These are phyloP conservation scores for Dendryphion nanum DNA, from an alignment of 2,329 filamentous ascomycete species.

Conservation along the genomic window DNA sequence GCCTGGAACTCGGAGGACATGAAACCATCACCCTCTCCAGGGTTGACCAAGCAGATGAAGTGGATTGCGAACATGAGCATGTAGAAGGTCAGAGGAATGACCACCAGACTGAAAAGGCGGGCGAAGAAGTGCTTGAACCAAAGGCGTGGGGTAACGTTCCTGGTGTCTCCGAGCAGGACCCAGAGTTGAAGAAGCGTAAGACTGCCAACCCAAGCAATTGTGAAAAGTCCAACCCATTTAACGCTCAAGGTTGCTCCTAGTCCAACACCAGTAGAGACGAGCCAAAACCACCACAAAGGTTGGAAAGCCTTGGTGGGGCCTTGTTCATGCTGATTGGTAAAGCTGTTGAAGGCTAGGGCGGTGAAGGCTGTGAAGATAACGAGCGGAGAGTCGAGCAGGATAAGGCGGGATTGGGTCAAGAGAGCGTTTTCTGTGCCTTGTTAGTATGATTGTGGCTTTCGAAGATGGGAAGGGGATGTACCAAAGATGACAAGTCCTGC, in stretches of 20 bases:
- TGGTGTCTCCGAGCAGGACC: slow-evolving; percentile 87
- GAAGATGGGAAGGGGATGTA: slow-evolving; percentile 40
- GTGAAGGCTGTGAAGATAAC: slow-evolving; percentile 93
- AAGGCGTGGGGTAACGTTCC: slow-evolving; percentile 77
- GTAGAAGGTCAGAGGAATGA: slow-evolving; percentile 88
- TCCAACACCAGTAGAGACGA: slow-evolving; percentile 79
- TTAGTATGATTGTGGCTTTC: slow-evolving; percentile 17
- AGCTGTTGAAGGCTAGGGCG: slow-evolving; percentile 83
- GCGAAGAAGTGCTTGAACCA: slow-evolving; percentile 96
- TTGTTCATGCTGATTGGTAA: slow-evolving; percentile 95
- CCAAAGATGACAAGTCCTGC: slow-evolving; percentile 87
- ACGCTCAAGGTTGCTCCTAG: slow-evolving; percentile 90
- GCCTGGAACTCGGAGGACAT: slow-evolving; percentile 99
- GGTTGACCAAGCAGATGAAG: slow-evolving; percentile 89
- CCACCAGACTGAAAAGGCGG: slow-evolving; percentile 83
- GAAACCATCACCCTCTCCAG: slow-evolving; percentile 96
- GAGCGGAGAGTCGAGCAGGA: slow-evolving; percentile 92
- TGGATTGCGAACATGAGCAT: slow-evolving; percentile 97
- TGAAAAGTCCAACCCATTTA: slow-evolving; percentile 99
- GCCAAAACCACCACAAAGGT: slow-evolving; percentile 97
- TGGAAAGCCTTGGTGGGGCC: slow-evolving; percentile 86
- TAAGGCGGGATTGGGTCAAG: slow-evolving; percentile 89
- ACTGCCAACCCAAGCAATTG: slow-evolving; percentile 94
- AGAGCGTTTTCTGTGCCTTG: slow-evolving; percentile 77
- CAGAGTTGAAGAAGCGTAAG: slow-evolving; percentile 91